Evolutionary conservation across 805 yeast species (phyloP).

Genomic region (Hanseniaspora taiwanica): DNA sequence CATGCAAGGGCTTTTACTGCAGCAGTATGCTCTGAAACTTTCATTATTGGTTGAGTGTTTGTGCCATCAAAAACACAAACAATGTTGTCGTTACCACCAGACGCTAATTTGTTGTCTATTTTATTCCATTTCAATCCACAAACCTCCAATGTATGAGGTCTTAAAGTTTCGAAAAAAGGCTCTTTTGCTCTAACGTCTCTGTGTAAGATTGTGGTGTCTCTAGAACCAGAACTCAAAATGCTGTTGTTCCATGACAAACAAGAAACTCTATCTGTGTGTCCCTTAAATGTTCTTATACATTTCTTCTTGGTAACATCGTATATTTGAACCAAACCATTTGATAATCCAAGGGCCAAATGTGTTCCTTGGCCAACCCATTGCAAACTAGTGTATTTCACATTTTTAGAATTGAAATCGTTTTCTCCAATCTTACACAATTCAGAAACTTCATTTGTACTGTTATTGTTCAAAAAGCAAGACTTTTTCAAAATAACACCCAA

Average conservation of each 20-base stretch:
- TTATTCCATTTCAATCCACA: slow-evolving; percentile 93
- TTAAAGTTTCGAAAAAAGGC: slow-evolving; percentile 61
- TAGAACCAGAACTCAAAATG: slow-evolving; percentile 71
- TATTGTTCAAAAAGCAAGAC: slow-evolving; percentile 84
- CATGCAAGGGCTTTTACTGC: slow-evolving; percentile 96
- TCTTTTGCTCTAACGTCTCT: slow-evolving; percentile 84
- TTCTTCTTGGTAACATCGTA: slow-evolving; percentile 82
- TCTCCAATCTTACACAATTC: too few relatives aligned
- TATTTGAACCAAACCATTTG: slow-evolving; percentile 76
- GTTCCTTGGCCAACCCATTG: slow-evolving; percentile 94
- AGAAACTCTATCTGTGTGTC: slow-evolving; percentile 75
- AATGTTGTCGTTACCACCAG: slow-evolving; percentile 89
- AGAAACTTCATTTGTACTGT: slow-evolving; percentile 68
- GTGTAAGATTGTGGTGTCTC: slow-evolving; percentile 75
- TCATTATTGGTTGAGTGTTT: slow-evolving; percentile 51
- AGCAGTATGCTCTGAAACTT: slow-evolving; percentile 73
- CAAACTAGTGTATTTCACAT: slow-evolving; percentile 19
- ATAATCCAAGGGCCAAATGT: slow-evolving; percentile 87
- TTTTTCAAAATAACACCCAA: slow-evolving; percentile 85
- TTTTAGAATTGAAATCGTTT: too few relatives aligned
- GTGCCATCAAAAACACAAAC: slow-evolving; percentile 78
- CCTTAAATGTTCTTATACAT: slow-evolving; percentile 83
- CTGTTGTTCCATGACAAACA: slow-evolving; percentile 93
- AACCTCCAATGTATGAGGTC: slow-evolving; percentile 80
- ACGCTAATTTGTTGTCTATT: slow-evolving; percentile 82